These are phyloP conservation scores for Vaccinium darrowii DNA, from an alignment of 148 eudicot species.

Conservation along the genomic window DNA sequence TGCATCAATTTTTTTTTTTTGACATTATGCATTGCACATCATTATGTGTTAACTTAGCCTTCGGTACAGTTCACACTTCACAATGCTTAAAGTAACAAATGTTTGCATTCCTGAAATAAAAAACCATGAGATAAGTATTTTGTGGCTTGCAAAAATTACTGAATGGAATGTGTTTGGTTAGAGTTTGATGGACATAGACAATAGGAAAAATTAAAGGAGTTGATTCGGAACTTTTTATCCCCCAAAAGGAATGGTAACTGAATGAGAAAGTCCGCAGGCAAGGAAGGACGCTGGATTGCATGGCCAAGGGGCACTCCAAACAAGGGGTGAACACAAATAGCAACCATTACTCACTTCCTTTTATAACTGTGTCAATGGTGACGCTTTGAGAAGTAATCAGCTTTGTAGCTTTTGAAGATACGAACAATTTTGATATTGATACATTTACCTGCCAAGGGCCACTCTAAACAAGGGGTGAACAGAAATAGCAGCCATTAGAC, in stretches of 20 bases:
- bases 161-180: not conserved
- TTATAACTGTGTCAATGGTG: not conserved
- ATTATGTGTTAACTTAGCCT: not conserved
- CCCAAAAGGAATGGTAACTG: not conserved
- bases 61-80: not conserved
- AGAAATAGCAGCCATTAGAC: not conserved
- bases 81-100: not conserved
- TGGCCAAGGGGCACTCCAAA: conserved; percentile 4
- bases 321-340: not conserved
- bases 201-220: not conserved
- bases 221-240: not conserved
- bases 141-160: not conserved
- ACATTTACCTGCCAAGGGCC: not conserved
- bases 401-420: not conserved
- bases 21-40: too few relatives aligned
- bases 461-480: not conserved
- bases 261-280: not conserved
- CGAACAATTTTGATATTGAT: not conserved
- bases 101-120: not conserved
- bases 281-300: not conserved
- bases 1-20: too few relatives aligned
- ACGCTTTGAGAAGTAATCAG: not conserved
- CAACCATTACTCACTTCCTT: not conserved
- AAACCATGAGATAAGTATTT: not conserved
- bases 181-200: not conserved